Evolutionary conservation across 805 yeast species (phyloP).

Genomic region (Vanderwaltozyma tropicalis): DNA sequence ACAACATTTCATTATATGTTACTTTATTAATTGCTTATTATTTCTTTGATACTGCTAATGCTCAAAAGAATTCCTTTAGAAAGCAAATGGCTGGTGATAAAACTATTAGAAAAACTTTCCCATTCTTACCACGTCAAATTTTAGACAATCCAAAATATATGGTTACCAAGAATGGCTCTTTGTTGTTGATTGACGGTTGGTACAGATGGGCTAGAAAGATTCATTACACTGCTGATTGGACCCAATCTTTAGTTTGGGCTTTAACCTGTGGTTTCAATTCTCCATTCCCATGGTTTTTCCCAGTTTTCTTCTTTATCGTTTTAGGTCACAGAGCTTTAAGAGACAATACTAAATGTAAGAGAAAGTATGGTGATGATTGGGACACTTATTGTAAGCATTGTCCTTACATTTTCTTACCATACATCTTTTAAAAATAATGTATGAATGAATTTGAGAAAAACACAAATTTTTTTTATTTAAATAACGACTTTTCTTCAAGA

Average conservation of each 20-base stretch:
- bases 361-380: conserved; percentile 94
- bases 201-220: conserved; percentile 84
- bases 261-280: conserved; percentile 79
- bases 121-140: conserved; percentile 78
- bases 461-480: neutral
- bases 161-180: conserved; percentile 74
- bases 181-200: conserved; percentile 89
- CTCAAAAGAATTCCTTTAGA: conserved; percentile 90
- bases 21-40: conserved; percentile 64
- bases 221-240: conserved; percentile 91
- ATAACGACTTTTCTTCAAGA: too few species aligned
- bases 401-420: conserved; percentile 89
- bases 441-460: neutral
- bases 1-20: conserved; percentile 47
- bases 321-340: conserved; percentile 81
- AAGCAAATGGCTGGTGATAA: conserved; percentile 73
- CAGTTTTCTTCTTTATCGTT: conserved; percentile 78
- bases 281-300: conserved; percentile 94
- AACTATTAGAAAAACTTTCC: conserved; percentile 75
- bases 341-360: conserved; percentile 74
- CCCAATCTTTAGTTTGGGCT: conserved; percentile 86
- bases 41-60: conserved; percentile 90
- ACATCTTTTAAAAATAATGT: conserved; percentile 51
- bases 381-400: conserved; percentile 72
- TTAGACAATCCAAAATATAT: conserved; percentile 78